phyloP scores from a whole-genome alignment of 176 grass and related monocot species.

The Triticum timopheevii region DNA sequence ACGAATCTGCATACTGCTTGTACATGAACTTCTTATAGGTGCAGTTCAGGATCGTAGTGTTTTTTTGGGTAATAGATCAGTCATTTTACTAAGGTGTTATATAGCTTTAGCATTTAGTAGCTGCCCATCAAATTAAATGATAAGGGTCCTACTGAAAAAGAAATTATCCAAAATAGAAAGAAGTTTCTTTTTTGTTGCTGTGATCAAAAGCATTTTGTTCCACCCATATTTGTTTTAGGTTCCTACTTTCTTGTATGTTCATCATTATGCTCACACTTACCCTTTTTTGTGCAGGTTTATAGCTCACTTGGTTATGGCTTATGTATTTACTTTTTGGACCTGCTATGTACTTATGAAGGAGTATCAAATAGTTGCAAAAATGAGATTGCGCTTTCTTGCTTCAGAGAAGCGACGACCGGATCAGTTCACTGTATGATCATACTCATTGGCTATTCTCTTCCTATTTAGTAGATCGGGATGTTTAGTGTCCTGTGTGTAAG shows the following conservation, averaged over 20 bases:
- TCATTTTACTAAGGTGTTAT: too few species aligned
- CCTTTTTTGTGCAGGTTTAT: slow-evolving; percentile 62
- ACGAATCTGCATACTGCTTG: not conserved
- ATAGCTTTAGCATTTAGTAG: not conserved
- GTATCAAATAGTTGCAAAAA: slow-evolving; percentile 65
- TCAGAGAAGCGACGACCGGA: slow-evolving; percentile 81
- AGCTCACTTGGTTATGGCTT: slow-evolving; percentile 74
- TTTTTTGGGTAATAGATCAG: not conserved
- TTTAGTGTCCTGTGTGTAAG: not conserved
- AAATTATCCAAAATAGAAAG: too few species aligned
- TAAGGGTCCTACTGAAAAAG: too few species aligned
- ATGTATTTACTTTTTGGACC: slow-evolving; percentile 96
- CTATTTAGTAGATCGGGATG: slow-evolving; percentile 12
- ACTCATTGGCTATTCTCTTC: slow-evolving; percentile 9
- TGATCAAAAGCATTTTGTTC: not conserved
- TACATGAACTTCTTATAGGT: not conserved
- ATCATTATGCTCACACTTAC: not conserved
- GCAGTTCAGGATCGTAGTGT: not conserved
- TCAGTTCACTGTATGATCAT: slow-evolving; percentile 77
- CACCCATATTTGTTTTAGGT: not conserved
- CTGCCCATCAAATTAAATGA: not conserved
- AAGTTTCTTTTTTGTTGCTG: too few species aligned
- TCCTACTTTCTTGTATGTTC: not conserved
- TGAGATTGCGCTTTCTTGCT: slow-evolving; percentile 95
- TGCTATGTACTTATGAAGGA: slow-evolving; percentile 78